phyloP scores from a whole-genome alignment of 208 protist genomes.

The Trypanosoma mega region DNA sequence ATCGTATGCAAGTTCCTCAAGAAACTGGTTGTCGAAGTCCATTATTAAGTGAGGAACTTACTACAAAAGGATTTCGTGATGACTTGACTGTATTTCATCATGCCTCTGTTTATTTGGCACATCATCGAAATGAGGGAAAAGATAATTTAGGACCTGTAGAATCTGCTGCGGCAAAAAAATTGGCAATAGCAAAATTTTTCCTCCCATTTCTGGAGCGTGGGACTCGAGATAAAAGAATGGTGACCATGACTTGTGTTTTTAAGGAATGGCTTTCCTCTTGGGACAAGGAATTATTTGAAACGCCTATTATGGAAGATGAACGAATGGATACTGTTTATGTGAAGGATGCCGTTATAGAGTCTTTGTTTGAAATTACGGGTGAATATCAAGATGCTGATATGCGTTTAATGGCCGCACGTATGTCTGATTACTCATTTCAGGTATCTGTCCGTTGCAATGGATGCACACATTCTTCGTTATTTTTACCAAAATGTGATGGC shows the following conservation, averaged over 20 bases:
- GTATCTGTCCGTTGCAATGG: constrained; percentile 34
- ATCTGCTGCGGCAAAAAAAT: constrained; percentile 35
- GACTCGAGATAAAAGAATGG: constrained; percentile 23
- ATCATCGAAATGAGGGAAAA: constrained; percentile 17
- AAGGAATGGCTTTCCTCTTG: constrained; percentile 14
- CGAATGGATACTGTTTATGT: constrained; percentile 32
- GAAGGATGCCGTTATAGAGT: constrained; percentile 31
- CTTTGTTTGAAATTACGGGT: constrained; percentile 23
- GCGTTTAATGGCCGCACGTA: constrained; percentile 30
- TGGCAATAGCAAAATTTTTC: constrained; percentile 45
- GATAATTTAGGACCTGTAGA: constrained; percentile 11
- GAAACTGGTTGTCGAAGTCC: constrained; percentile 26
- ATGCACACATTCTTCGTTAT: constrained; percentile 1
- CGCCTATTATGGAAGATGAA: background rate
- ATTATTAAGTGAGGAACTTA: constrained; percentile 31
- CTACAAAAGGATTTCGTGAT: constrained; percentile 27
- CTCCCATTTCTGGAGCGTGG: constrained; percentile 27
- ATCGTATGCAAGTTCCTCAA: constrained; percentile 9
- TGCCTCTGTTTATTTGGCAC: constrained; percentile 21
- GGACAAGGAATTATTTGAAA: constrained; percentile 21
- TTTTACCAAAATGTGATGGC: constrained; percentile 17
- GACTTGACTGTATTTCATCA: constrained; percentile 29
- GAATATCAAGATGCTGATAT: constrained; percentile 32
- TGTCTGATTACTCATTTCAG: constrained; percentile 52
- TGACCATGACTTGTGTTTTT: constrained; percentile 20